These are phyloP conservation scores for Pochonia chlamydosporia DNA, from an alignment of 2,329 filamentous ascomycete genomes.

Conservation along the genomic window DNA sequence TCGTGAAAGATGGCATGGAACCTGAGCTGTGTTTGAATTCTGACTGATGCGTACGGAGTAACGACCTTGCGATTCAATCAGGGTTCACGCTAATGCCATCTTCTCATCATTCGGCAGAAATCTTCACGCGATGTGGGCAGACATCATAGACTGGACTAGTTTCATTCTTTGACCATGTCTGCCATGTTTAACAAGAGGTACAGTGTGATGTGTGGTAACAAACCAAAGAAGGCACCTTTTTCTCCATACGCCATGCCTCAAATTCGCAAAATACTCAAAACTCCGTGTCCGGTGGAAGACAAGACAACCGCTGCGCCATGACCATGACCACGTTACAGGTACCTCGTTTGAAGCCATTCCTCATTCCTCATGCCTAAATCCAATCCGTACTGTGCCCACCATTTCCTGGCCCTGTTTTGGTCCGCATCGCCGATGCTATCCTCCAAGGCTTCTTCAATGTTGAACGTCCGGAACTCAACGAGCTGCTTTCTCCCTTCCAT, in stretches of 20 bases:
- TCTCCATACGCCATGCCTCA: not conserved
- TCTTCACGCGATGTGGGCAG: no score
- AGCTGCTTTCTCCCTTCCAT: constrained; percentile 54
- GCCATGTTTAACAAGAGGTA: not conserved
- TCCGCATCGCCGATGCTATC: constrained; percentile 63
- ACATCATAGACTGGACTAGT: no score
- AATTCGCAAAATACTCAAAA: not conserved
- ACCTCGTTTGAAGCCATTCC: constrained; percentile 83
- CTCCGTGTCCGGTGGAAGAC: not conserved
- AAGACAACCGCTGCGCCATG: not conserved
- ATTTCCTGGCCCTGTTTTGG: constrained; percentile 67
- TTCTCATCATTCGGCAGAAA: no score
- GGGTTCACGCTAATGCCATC: not conserved
- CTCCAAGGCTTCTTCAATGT: constrained; percentile 91
- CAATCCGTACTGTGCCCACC: constrained; percentile 84
- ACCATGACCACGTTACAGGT: constrained; percentile 40
- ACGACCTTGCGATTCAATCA: no score
- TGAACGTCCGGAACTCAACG: constrained; percentile 91
- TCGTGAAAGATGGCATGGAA: no score
- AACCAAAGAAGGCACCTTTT: not conserved
- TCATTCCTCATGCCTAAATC: constrained; percentile 77
- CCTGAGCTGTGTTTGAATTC: no score
- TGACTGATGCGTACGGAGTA: no score
- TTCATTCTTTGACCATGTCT: not conserved
- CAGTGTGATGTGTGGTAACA: no score